Conservation (phyloP, 768 basidiomycete genomes). For the Multifurca ochricompacta region DNA sequence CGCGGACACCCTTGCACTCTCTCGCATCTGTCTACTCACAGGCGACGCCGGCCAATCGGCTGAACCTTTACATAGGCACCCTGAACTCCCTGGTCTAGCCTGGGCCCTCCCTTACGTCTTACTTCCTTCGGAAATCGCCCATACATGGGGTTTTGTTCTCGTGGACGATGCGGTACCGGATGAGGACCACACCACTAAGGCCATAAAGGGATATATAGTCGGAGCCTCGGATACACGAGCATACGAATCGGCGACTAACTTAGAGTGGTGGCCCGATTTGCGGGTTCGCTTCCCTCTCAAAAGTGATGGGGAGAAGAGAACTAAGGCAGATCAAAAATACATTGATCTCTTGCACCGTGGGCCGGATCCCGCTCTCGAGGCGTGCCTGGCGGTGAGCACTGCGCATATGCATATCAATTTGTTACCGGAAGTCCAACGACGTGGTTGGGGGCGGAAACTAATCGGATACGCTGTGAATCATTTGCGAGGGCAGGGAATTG, state of each 20-base stretch:
- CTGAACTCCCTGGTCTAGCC: slow-evolving; percentile 60
- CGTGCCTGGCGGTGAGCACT: slow-evolving; percentile 55
- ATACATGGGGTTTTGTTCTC: slow-evolving; percentile 68
- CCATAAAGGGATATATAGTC: slow-evolving; percentile 65
- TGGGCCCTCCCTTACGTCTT: slow-evolving; percentile 73
- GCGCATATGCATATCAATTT: slow-evolving; percentile 76
- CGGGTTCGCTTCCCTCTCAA: slow-evolving; percentile 44
- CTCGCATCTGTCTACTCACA: slow-evolving; percentile 67
- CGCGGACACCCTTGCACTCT: slow-evolving; percentile 49
- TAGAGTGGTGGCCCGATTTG: slow-evolving; percentile 61
- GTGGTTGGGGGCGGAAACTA: slow-evolving; percentile 64
- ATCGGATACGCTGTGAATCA: slow-evolving; percentile 47
- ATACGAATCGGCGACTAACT: slow-evolving; percentile 47
- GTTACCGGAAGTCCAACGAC: slow-evolving; percentile 53
- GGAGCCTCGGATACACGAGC: slow-evolving; percentile 59
- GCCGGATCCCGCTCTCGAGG: slow-evolving; percentile 36
- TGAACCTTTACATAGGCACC: slow-evolving; percentile 48
- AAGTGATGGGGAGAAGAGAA: slow-evolving; percentile 17
- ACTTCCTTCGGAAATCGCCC: slow-evolving; percentile 34
- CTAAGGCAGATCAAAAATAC: slow-evolving; percentile 35
- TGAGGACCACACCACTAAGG: slow-evolving; percentile 28
- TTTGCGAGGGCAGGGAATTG: slow-evolving; percentile 39
- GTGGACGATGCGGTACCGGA: slow-evolving; percentile 35
- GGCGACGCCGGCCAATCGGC: slow-evolving; percentile 65
- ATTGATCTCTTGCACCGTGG: slow-evolving; percentile 31